Conservation (phyloP, 768 basidiomycete genomes). For the Russula vinacea region DNA sequence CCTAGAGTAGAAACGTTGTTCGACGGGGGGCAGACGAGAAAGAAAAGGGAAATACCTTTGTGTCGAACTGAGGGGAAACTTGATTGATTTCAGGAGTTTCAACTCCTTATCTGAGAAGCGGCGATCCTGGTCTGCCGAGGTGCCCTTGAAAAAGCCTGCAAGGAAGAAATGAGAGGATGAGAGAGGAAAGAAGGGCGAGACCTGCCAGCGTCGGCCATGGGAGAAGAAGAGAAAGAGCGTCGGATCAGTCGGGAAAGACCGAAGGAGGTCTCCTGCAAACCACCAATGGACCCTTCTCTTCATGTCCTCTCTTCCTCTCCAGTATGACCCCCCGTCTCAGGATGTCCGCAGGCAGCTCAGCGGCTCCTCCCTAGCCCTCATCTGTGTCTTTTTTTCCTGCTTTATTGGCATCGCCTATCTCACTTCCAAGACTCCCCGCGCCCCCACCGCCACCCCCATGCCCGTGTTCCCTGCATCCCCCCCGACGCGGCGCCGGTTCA, state of each 20-base stretch:
- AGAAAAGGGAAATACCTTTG: conserved; percentile 54
- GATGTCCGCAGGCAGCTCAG: background rate
- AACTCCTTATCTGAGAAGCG: conserved; percentile 94
- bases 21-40: background rate
- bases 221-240: background rate
- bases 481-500: background rate
- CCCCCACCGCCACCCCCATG: background rate
- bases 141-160: conserved; percentile 82
- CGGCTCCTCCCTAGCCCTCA: conserved; percentile 3
- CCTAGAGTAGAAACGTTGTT: conserved; percentile 43
- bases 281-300: background rate
- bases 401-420: conserved; percentile 3
- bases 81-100: conserved; percentile 82
- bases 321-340: background rate
- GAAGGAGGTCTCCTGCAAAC: background rate
- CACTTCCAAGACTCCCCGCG: conserved; percentile 1
- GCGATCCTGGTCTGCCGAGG: conserved; percentile 85
- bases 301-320: background rate
- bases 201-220: conserved; percentile 31
- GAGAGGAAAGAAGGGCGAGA: background rate
- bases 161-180: background rate
- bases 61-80: conserved; percentile 89
- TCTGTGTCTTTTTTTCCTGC: background rate
- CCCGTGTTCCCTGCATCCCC: background rate
- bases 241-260: background rate